Percentiles rank a stretch among this genome's conserved stretches.
phyloP scores from a whole-genome alignment of 2,329 filamentous ascomycete species.

The Fusarium denticulatum region DNA sequence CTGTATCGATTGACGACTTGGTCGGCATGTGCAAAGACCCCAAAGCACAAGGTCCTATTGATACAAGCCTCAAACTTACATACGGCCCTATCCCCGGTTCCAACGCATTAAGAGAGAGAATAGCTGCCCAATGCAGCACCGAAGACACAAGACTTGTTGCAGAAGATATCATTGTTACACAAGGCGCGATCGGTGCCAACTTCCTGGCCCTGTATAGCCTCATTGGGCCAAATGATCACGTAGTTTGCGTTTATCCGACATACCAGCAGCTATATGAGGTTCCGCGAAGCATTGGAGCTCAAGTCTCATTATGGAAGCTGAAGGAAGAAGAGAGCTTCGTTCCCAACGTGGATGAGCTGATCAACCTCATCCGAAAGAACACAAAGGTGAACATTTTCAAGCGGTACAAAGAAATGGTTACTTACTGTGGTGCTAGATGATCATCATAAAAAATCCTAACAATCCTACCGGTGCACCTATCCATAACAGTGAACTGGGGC shows the following conservation, averaged over 20 bases:
- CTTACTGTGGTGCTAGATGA: slow-evolving; percentile 49
- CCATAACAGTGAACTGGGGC: slow-evolving; percentile 66
- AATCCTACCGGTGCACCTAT: slow-evolving; percentile 83
- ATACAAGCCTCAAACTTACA: slow-evolving; percentile 67
- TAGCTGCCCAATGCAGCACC: slow-evolving; percentile 72
- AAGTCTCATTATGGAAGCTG: slow-evolving; percentile 81
- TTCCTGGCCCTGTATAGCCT: slow-evolving; percentile 81
- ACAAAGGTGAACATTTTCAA: slow-evolving; percentile 68
- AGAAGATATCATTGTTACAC: slow-evolving; percentile 78
- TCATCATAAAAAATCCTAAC: slow-evolving; percentile 75
- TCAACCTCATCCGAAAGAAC: slow-evolving; percentile 70
- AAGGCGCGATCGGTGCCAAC: slow-evolving; percentile 87
- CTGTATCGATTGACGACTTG: slow-evolving; percentile 77
- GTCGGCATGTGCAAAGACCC: slow-evolving; percentile 67
- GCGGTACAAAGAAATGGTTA: neutral
- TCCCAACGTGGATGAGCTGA: slow-evolving; percentile 73
- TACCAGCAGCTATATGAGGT: slow-evolving; percentile 87
- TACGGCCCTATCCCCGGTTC: slow-evolving; percentile 81
- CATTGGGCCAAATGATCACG: slow-evolving; percentile 79
- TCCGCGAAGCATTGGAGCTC: slow-evolving; percentile 77
- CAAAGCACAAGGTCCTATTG: slow-evolving; percentile 52
- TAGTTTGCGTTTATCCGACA: slow-evolving; percentile 86
- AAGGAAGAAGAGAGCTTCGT: slow-evolving; percentile 71
- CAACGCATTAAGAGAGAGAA: slow-evolving; percentile 67
- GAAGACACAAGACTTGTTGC: slow-evolving; percentile 57